Conservation (phyloP, 257 asterid genomes). For the Solanum dulcamara region DNA sequence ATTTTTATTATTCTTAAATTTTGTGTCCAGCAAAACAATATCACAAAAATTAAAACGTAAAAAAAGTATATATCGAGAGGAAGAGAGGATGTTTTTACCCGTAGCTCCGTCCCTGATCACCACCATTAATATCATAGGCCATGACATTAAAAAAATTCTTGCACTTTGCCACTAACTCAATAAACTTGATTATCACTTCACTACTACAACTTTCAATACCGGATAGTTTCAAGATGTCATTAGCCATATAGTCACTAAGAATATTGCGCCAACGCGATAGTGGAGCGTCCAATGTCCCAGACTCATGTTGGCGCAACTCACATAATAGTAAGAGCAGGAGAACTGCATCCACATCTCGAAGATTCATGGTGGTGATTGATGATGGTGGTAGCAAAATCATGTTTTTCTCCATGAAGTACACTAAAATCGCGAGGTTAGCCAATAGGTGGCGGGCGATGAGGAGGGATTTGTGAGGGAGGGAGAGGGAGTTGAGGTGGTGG, state of each 20-base stretch:
- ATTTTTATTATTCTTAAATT: too few species aligned
- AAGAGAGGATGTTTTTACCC: not conserved
- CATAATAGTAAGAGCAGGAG: conserved; percentile 69
- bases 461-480: conserved; percentile 62
- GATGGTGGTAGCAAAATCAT: not conserved
- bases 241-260: conserved; percentile 25
- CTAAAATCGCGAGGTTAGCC: conserved; percentile 37
- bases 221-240: conserved; percentile 22
- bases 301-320: conserved; percentile 49
- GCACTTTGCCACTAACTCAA: conserved; percentile 44
- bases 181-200: conserved; percentile 36
- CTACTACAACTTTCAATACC: conserved; percentile 24
- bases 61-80: not conserved
- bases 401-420: conserved; percentile 7
- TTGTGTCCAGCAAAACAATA: not conserved
- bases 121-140: conserved; percentile 9
- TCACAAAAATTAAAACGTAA: not conserved
- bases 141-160: conserved; percentile 35
- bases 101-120: not conserved
- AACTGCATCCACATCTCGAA: conserved; percentile 62
- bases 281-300: conserved; percentile 28
- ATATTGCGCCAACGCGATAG: conserved; percentile 35
- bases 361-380: conserved; percentile 20
- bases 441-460: conserved; percentile 72
- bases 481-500: conserved; percentile 74